A percentile compares a stretch with the other conserved stretches of the same genome.
phyloP scores from a whole-genome alignment of 1,139 yeast species.

The Pneumocystis sp. region DNA sequence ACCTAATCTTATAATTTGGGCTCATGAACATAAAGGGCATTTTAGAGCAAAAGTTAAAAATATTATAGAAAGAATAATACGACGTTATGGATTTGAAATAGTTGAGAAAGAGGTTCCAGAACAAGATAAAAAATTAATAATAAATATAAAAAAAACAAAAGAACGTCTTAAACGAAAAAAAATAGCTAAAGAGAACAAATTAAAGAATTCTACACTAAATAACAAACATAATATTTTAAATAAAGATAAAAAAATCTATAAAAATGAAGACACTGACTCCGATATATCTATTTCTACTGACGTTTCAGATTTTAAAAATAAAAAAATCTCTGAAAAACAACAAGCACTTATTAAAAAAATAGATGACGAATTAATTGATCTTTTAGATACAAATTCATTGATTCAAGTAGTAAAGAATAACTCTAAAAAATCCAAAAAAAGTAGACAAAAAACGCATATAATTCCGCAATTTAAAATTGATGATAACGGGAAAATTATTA shows the following conservation, averaged over 20 bases:
- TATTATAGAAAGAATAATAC: conserved; percentile 73
- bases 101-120: conserved; percentile 76
- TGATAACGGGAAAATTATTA: neutral
- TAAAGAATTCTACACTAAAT: neutral
- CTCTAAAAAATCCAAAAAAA: neutral
- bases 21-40: conserved; percentile 90
- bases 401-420: neutral
- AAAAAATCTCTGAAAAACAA: neutral
- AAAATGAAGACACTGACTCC: neutral
- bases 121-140: conserved; percentile 65
- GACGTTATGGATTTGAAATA: conserved; percentile 75
- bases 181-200: conserved; percentile 14
- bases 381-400: neutral
- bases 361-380: neutral
- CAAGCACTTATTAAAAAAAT: neutral
- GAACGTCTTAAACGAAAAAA: conserved; percentile 62
- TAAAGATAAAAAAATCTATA: neutral
- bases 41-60: conserved; percentile 87
- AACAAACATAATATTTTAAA: neutral
- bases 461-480: neutral
- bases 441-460: neutral
- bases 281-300: neutral
- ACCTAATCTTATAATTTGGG: conserved; percentile 70
- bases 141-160: conserved; percentile 71
- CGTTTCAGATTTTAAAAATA: neutral